phyloP scores from a whole-genome alignment of 192 early-diverging fungal genomes.

The Entophlyctis helioformis region DNA sequence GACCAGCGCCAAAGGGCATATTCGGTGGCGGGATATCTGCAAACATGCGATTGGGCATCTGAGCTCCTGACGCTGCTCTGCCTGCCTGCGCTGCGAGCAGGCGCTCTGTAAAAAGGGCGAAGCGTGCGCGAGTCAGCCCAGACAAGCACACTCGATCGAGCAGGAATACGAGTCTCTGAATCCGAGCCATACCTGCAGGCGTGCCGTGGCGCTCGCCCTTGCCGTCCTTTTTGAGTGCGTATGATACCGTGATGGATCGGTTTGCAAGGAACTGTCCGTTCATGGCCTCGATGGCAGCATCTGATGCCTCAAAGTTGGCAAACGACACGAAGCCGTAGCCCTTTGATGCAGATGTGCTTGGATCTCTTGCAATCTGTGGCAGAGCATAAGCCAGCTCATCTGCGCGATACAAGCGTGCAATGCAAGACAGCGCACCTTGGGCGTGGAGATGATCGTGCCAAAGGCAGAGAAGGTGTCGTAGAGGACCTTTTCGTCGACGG shows the following conservation, averaged over 20 bases:
- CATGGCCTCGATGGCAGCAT: conserved; percentile 97
- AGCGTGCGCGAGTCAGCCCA: background rate
- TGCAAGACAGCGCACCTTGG: conserved; percentile 34
- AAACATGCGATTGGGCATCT: conserved; percentile 59
- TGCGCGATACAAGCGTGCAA: background rate
- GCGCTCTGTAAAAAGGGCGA: conserved; percentile 47
- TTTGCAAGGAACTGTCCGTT: conserved; percentile 93
- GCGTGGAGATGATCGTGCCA: conserved; percentile 78
- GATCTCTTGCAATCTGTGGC: conserved; percentile 64
- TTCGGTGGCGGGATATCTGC: conserved; percentile 37
- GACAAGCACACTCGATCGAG: background rate
- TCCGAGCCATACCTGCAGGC: conserved; percentile 54
- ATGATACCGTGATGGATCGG: conserved; percentile 79
- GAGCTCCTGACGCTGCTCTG: conserved; percentile 58
- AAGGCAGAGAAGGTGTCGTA: conserved; percentile 94
- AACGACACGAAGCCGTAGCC: conserved; percentile 90
- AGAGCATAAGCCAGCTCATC: background rate
- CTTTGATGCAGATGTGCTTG: conserved; percentile 71
- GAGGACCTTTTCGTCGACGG: conserved; percentile 79
- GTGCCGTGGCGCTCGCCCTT: conserved; percentile 95
- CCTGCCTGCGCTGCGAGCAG: conserved; percentile 78
- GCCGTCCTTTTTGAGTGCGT: conserved; percentile 97
- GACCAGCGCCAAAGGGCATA: too few species aligned
- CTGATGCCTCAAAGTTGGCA: conserved; percentile 89
- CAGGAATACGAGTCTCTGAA: background rate